Conservation (phyloP, 257 asterid species). For the Nicotiana obtusifolia region DNA sequence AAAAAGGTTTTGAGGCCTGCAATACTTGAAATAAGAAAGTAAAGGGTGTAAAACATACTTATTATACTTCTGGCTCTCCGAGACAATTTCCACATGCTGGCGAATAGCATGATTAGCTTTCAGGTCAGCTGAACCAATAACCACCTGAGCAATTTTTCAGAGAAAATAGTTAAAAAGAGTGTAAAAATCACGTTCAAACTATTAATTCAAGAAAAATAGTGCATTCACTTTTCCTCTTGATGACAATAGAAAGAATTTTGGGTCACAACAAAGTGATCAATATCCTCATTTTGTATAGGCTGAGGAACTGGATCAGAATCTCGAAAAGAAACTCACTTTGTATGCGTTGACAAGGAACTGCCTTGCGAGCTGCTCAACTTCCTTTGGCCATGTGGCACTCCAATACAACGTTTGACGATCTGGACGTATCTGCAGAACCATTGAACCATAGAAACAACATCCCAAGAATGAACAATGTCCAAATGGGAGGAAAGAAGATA, state of each 20-base stretch:
- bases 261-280: background rate
- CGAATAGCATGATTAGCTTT: constrained; percentile 95
- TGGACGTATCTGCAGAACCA: constrained; percentile 74
- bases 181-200: background rate
- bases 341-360: constrained; percentile 67
- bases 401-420: constrained; percentile 98
- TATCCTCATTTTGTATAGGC: background rate
- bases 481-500: background rate
- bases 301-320: background rate
- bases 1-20: background rate
- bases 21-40: background rate
- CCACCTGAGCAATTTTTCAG: constrained; percentile 45
- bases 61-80: constrained; percentile 85
- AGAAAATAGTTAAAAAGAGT: background rate
- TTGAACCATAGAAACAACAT: constrained; percentile 7
- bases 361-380: constrained; percentile 92
- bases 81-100: constrained; percentile 83
- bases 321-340: constrained; percentile 45
- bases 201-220: background rate
- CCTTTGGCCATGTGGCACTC: constrained; percentile 99
- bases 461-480: constrained; percentile 9
- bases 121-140: constrained; percentile 83
- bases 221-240: background rate
- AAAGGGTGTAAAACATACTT: constrained; percentile 41
- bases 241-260: background rate